Conservation (phyloP, 1,284 basidiomycete genomes). For the Apiotrichum porosum region DNA sequence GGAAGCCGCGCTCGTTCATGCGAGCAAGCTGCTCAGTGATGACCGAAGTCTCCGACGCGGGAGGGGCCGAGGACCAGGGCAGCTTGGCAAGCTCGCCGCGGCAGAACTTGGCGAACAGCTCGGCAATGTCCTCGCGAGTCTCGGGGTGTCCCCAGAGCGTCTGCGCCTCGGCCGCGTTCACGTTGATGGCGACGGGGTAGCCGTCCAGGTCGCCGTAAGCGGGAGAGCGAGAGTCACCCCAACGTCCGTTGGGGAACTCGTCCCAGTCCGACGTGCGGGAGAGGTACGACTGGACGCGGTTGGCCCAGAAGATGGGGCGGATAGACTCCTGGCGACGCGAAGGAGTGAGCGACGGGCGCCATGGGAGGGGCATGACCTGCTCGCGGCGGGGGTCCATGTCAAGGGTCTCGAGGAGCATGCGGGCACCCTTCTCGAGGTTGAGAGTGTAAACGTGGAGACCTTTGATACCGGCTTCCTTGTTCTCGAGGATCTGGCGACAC, state of each 20-base stretch:
- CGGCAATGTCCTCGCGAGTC: conserved; percentile 55
- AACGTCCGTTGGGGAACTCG: conserved; percentile 98
- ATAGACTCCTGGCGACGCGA: conserved; percentile 80
- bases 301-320: conserved; percentile 84
- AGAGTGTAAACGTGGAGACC: conserved; percentile 97
- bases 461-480: conserved; percentile 69
- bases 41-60: conserved; percentile 76
- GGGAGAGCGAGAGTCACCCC: conserved; percentile 92
- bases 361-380: conserved; percentile 81
- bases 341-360: conserved; percentile 90
- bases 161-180: conserved; percentile 62
- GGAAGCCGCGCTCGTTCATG: conserved; percentile 84
- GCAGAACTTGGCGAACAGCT: conserved; percentile 79
- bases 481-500: conserved; percentile 71
- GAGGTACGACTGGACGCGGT: conserved; percentile 83
- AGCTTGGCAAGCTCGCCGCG: conserved; percentile 64
- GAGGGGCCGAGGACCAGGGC: conserved; percentile 92
- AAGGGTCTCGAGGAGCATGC: conserved; percentile 83
- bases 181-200: conserved; percentile 80
- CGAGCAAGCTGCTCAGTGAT: conserved; percentile 74
- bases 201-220: conserved; percentile 97
- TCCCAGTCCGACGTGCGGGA: conserved; percentile 93
- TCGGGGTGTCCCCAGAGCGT: conserved; percentile 83
- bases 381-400: conserved; percentile 78
- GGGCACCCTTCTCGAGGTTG: conserved; percentile 94